Evolutionary conservation across 1,284 basidiomycete genomes (phyloP).

Genomic region (Ustilago lituana): DNA sequence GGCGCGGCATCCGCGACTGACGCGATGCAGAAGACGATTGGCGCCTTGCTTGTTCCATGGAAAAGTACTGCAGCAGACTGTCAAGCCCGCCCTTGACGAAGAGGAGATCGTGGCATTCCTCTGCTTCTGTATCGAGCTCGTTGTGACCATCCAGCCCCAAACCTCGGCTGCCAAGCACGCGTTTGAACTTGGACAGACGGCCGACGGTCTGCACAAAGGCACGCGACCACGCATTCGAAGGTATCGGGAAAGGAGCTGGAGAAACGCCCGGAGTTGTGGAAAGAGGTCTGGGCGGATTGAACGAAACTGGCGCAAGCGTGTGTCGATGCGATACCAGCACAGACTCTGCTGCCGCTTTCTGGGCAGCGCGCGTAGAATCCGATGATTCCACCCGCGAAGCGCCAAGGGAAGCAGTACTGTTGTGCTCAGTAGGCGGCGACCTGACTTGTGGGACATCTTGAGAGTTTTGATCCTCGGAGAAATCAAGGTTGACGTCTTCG

Average conservation of each 20-base stretch:
- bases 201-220: slow-evolving; percentile 83
- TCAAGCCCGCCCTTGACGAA: slow-evolving; percentile 57
- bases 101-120: slow-evolving; percentile 67
- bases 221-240: slow-evolving; percentile 74
- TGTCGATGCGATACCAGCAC: slow-evolving; percentile 41
- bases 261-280: not conserved
- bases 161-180: slow-evolving; percentile 71
- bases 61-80: slow-evolving; percentile 51
- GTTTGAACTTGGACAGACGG: slow-evolving; percentile 80
- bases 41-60: slow-evolving; percentile 25
- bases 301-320: slow-evolving; percentile 14
- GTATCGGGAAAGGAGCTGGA: slow-evolving; percentile 45
- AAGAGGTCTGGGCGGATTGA: not conserved
- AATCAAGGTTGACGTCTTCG: slow-evolving; percentile 42
- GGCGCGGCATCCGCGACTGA: slow-evolving; percentile 8
- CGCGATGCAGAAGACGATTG: slow-evolving; percentile 13
- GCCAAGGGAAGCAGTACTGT: slow-evolving; percentile 5
- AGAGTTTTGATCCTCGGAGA: slow-evolving; percentile 29
- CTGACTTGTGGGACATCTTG: slow-evolving; percentile 13
- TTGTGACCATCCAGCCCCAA: slow-evolving; percentile 20
- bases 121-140: slow-evolving; percentile 58
- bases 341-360: slow-evolving; percentile 39
- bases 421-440: slow-evolving; percentile 9
- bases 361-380: slow-evolving; percentile 25
- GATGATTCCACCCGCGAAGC: slow-evolving; percentile 5